Evolutionary conservation across 306 rosid species (phyloP).

Genomic region (Sechiopsis laciniata): DNA sequence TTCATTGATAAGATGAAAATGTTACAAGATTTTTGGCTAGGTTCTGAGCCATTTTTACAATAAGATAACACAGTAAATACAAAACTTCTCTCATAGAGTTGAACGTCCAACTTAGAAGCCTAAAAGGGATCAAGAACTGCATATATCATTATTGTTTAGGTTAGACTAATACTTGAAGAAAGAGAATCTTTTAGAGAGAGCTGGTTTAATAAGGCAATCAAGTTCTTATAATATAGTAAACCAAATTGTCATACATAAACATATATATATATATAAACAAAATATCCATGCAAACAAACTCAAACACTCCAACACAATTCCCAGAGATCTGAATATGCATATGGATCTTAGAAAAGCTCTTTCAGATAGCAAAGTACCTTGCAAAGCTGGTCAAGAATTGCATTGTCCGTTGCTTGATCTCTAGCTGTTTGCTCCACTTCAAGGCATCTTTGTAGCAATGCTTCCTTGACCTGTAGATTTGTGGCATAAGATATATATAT

Average conservation of each 20-base stretch:
- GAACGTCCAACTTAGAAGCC: too few species aligned
- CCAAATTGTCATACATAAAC: neutral
- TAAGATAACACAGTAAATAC: too few species aligned
- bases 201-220: too few species aligned
- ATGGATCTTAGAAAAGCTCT: conserved; percentile 12
- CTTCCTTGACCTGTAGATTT: conserved; percentile 63
- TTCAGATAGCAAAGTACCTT: conserved; percentile 46
- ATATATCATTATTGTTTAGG: neutral
- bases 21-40: too few species aligned
- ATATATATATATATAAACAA: neutral
- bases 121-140: too few species aligned
- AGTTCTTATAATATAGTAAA: neutral
- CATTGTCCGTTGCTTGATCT: conserved; percentile 93
- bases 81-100: too few species aligned
- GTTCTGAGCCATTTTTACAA: too few species aligned
- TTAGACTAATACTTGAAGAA: neutral
- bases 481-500: conserved; percentile 19
- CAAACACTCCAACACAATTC: neutral
- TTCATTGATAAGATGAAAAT: too few species aligned
- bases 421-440: conserved; percentile 83
- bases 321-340: neutral
- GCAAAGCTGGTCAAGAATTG: conserved; percentile 66
- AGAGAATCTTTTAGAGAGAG: too few species aligned
- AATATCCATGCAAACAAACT: neutral
- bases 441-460: conserved; percentile 51